These are phyloP conservation scores for Eucalyptus lansdowneana DNA, from an alignment of 345 rosid genomes.

Conservation along the genomic window DNA sequence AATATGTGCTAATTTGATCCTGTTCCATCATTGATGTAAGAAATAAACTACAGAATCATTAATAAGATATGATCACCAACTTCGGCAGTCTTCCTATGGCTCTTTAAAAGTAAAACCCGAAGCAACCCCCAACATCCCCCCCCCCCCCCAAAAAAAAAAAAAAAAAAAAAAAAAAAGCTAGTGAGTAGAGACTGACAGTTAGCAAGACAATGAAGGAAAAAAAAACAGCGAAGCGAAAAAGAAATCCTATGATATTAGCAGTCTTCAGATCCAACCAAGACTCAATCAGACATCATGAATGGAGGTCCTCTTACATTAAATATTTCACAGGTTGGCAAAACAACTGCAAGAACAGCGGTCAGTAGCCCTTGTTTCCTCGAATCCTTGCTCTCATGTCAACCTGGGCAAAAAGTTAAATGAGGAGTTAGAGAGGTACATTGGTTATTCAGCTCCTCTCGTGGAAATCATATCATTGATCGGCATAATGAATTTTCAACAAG, in stretches of 20 bases:
- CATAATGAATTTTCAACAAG: neutral
- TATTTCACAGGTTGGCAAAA: neutral
- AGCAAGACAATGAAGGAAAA: neutral
- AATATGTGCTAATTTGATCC: neutral
- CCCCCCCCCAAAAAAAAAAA: too few species aligned
- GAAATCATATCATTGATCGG: neutral
- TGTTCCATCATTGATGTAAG: neutral
- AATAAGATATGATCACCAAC: too few species aligned
- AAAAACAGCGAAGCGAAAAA: neutral
- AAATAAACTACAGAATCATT: neutral
- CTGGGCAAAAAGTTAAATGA: constrained; percentile 3
- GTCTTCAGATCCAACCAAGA: neutral
- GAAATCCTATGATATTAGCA: neutral
- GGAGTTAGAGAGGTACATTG: neutral
- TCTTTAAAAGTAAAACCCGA: too few species aligned
- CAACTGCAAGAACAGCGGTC: neutral
- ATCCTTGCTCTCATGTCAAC: constrained; percentile 98
- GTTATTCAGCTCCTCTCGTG: neutral
- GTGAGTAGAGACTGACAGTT: neutral
- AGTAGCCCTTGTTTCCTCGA: constrained; percentile 92
- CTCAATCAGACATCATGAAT: neutral
- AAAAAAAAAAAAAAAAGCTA: too few species aligned
- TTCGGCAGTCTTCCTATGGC: too few species aligned
- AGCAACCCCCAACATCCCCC: too few species aligned
- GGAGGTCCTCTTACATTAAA: neutral